phyloP scores from a whole-genome alignment of 148 eudicot species.

The Camellia lanceoleosa region DNA sequence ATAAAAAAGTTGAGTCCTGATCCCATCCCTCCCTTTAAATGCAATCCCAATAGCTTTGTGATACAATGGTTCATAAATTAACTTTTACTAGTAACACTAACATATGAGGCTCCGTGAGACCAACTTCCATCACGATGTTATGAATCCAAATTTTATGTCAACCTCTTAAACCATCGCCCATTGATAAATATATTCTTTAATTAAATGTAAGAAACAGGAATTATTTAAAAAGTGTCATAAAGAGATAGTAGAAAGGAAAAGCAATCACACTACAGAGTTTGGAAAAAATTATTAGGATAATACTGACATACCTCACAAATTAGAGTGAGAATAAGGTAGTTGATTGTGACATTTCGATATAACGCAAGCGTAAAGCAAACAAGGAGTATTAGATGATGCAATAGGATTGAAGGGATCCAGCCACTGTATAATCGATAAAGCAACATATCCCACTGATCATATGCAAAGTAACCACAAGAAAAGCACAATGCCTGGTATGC shows the following conservation, averaged over 20 bases:
- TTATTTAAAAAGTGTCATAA: not conserved
- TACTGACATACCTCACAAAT: conserved; percentile 70
- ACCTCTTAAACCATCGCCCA: not conserved
- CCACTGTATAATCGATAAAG: conserved; percentile 54
- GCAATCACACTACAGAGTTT: not conserved
- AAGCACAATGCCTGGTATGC: conserved; percentile 77
- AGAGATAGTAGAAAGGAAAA: not conserved
- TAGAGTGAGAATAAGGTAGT: conserved; percentile 92
- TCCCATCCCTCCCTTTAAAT: not conserved
- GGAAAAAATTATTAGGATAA: not conserved
- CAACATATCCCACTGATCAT: conserved; percentile 94
- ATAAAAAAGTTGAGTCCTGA: not conserved
- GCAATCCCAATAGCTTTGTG: not conserved
- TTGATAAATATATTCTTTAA: not conserved
- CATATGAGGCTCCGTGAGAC: not conserved
- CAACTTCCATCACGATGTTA: not conserved
- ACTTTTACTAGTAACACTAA: not conserved
- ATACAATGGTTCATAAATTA: not conserved
- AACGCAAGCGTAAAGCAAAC: conserved; percentile 88
- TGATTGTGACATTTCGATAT: conserved; percentile 81
- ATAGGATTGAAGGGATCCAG: conserved; percentile 71
- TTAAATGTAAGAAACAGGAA: not conserved
- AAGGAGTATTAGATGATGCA: conserved; percentile 85
- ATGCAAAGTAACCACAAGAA: conserved; percentile 88
- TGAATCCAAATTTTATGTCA: not conserved